Evolutionary conservation across 2,329 filamentous ascomycete species (phyloP).

Genomic region (Trichoderma koningiopsis): DNA sequence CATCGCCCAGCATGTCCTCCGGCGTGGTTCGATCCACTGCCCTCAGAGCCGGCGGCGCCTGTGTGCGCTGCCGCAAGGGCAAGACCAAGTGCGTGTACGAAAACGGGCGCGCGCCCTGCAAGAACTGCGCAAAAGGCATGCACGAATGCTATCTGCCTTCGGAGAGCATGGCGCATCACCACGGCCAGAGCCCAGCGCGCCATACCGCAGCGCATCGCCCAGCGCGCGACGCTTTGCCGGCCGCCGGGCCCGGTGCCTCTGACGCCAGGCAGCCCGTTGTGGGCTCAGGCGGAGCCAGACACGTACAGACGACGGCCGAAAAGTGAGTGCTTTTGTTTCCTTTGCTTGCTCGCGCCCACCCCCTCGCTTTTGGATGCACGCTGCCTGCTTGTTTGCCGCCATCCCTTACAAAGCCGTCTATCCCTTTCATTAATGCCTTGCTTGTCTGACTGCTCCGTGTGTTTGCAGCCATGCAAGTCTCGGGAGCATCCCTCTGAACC

Average conservation of each 20-base stretch:
- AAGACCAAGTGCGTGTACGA: slow-evolving; percentile 67
- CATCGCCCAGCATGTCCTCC: slow-evolving; percentile 45
- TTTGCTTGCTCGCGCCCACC: slow-evolving; percentile 14
- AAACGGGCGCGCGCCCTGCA: slow-evolving; percentile 62
- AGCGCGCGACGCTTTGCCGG: slow-evolving; percentile 57
- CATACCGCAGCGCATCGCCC: slow-evolving; percentile 51
- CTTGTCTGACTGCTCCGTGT: background rate
- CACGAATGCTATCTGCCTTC: slow-evolving; percentile 65
- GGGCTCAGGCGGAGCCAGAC: slow-evolving; percentile 50
- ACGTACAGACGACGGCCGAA: slow-evolving; percentile 51
- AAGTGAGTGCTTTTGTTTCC: slow-evolving; percentile 51
- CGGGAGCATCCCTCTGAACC: background rate
- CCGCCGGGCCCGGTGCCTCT: slow-evolving; percentile 51
- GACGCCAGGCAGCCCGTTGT: slow-evolving; percentile 48
- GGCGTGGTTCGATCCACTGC: slow-evolving; percentile 59
- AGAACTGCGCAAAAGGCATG: slow-evolving; percentile 65
- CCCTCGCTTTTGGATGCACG: background rate
- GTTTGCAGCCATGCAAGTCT: slow-evolving; percentile 1
- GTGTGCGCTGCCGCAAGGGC: slow-evolving; percentile 64
- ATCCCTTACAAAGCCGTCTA: background rate
- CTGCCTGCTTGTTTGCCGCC: background rate
- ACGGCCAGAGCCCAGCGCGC: slow-evolving; percentile 60
- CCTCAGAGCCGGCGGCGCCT: slow-evolving; percentile 62
- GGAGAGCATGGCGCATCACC: slow-evolving; percentile 61
- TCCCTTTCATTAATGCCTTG: background rate